These are phyloP conservation scores for Artemisia tridentata DNA, from an alignment of 129 eudicot species.

Conservation along the genomic window DNA sequence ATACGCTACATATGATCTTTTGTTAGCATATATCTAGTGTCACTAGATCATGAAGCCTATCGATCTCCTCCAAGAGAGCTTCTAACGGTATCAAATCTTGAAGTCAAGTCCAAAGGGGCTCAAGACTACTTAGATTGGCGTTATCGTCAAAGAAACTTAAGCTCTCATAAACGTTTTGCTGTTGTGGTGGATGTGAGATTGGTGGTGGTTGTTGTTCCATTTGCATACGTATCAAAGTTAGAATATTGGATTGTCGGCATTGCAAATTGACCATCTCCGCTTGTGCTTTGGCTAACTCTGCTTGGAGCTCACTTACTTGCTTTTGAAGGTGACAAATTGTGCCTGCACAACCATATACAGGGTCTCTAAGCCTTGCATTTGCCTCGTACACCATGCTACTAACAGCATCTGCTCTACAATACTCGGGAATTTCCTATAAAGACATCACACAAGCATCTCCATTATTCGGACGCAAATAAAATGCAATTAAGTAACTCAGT, in stretches of 20 bases:
- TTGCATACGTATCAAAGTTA: constrained; percentile 31
- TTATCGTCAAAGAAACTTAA: constrained; percentile 41
- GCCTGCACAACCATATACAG: constrained; percentile 64
- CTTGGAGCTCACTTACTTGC: constrained; percentile 47
- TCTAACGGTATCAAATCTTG: constrained; percentile 2
- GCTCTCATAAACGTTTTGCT: constrained; percentile 34
- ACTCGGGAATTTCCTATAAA: constrained; percentile 51
- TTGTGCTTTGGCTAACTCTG: constrained; percentile 51
- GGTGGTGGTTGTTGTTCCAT: constrained; percentile 35
- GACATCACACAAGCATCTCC: neutral
- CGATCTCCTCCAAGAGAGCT: neutral
- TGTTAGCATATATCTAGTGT: constrained; percentile 9
- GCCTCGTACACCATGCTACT: constrained; percentile 66
- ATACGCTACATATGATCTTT: constrained; percentile 19
- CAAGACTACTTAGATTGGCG: constrained; percentile 38
- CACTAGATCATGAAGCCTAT: constrained; percentile 6
- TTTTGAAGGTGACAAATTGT: constrained; percentile 50
- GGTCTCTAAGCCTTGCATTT: constrained; percentile 57
- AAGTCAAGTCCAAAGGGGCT: constrained; percentile 58
- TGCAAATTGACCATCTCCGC: constrained; percentile 46
- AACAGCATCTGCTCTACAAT: constrained; percentile 49
- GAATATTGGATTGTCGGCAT: constrained; percentile 32
- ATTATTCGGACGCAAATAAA: neutral
- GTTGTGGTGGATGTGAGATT: constrained; percentile 28
- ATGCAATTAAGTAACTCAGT: neutral